Base-by-base conservation (phyloP, 1,284 basidiomycete species). In the Cerrena zonata region DNA sequence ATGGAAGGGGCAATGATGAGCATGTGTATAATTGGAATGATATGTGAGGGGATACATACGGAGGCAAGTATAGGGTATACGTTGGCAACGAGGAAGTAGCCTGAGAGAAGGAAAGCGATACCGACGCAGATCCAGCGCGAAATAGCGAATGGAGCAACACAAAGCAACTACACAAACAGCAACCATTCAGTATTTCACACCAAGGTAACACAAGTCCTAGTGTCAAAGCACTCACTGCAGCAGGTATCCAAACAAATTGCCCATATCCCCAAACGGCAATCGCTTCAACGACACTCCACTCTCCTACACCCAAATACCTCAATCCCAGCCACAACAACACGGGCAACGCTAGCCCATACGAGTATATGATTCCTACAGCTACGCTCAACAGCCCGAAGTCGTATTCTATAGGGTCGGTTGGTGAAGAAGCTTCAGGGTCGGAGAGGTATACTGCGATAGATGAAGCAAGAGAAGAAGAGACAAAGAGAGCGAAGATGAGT, bases 401-500 rank as follows among this genome's bases (percentile, higher is more conserved):
- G 61, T 93, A 93, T 53, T 82, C 81, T 59, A 89, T 53, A 70
- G 56, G 55, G 25, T 63, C 70, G 19, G 61, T 61, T 4, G 54
- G 56, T 26, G 61, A 59, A 13, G 61, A 55, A 30, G 74, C 60
- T 3, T 67, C 72, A 1, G 78, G 72, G 34, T 77, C 69, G 23
- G 87, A 86, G 38, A 95, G 78, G 69, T 92, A 95, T 19, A 82
- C 78, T 1, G 85, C 75, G 58, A 96, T 86, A 37, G 89, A 90
- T 5, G 88, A 82, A 1, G 86, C 90, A 40, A 96, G 82, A 21
- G 89, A 92, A 0, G 93, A 94, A 27, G 89, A 94, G 51, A 94
- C 82, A 72, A 94, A 96, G 50, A 96, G 81, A 1, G 85, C 77
- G 63, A 96, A 91, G 46, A 95, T 88, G 56, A 96, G 80, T 1